These are phyloP conservation scores for Calamus simplicifolius DNA, from an alignment of 176 grass and related monocot genomes.

Conservation along the genomic window DNA sequence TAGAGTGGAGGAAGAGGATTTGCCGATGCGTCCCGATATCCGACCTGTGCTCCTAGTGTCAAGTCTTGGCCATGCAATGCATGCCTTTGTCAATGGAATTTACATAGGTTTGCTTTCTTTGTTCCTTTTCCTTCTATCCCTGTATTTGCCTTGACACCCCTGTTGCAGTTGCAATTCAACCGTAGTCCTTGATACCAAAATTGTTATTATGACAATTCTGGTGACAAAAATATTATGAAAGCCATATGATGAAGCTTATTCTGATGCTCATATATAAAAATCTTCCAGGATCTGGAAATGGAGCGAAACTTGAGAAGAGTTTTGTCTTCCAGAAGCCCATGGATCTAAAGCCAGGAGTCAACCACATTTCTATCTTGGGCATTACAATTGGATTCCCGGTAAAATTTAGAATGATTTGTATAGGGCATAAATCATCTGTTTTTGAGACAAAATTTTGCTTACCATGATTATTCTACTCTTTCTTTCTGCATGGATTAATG, in stretches of 20 bases:
- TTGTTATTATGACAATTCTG: not conserved
- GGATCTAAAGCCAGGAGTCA: conserved; percentile 43
- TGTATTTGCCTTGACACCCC: no score
- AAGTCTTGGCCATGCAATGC: conserved; percentile 48
- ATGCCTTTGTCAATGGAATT: conserved; percentile 53
- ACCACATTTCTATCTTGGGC: conserved; percentile 50
- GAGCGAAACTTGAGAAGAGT: conserved; percentile 60
- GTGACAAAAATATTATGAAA: no score
- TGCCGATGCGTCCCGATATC: conserved; percentile 80
- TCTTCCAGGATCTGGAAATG: conserved; percentile 49
- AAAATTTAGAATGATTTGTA: not conserved
- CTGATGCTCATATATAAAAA: conserved; percentile 1
- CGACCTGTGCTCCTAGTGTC: conserved; percentile 63
- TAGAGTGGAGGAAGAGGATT: conserved; percentile 52
- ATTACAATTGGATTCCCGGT: conserved; percentile 48
- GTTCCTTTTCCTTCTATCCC: no score
- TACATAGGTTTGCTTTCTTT: conserved; percentile 43
- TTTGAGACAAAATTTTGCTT: no score
- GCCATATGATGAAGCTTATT: no score
- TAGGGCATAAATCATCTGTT: no score
- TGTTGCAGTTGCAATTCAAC: not conserved
- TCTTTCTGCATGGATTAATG: not conserved
- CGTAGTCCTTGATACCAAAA: conserved; percentile 15
- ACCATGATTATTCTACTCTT: no score
- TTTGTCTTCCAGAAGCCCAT: conserved; percentile 63